These are phyloP conservation scores for Chaetomiaceae sp. DNA, from an alignment of 2,329 filamentous ascomycete genomes.

Conservation along the genomic window DNA sequence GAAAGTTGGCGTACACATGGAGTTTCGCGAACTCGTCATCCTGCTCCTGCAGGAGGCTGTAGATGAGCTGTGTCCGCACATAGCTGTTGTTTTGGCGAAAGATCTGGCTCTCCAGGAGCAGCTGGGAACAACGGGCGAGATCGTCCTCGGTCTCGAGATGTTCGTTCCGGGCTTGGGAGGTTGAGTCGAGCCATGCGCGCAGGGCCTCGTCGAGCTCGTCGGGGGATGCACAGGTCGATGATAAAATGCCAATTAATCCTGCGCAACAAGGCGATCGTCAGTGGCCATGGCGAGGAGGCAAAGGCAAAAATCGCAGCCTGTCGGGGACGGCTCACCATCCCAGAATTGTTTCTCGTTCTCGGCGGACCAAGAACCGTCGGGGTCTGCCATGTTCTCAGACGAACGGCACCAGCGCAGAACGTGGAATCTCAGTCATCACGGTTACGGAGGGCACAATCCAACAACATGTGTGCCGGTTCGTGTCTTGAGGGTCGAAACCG, in stretches of 20 bases:
- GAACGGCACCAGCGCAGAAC: slow-evolving; percentile 16
- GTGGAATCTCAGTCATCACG: slow-evolving; percentile 23
- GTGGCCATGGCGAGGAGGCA: not conserved
- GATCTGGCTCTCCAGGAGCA: slow-evolving; percentile 68
- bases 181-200: slow-evolving; percentile 76
- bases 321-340: slow-evolving; percentile 57
- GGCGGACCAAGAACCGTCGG: slow-evolving; percentile 63
- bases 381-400: slow-evolving; percentile 49
- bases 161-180: slow-evolving; percentile 69
- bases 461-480: slow-evolving; percentile 3
- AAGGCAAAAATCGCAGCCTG: not conserved
- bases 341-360: slow-evolving; percentile 85
- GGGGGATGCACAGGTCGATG: slow-evolving; percentile 45
- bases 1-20: slow-evolving; percentile 74
- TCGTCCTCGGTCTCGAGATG: slow-evolving; percentile 74
- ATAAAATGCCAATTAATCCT: slow-evolving; percentile 48
- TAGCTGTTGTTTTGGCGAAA: slow-evolving; percentile 76
- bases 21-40: slow-evolving; percentile 81
- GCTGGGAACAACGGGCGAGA: slow-evolving; percentile 72
- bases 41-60: slow-evolving; percentile 85
- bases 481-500: not conserved
- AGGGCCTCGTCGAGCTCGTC: slow-evolving; percentile 75
- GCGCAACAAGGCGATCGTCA: slow-evolving; percentile 1
- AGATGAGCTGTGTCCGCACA: slow-evolving; percentile 86
- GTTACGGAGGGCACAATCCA: slow-evolving; percentile 9